Evolutionary conservation across 495 filamentous ascomycete genomes (phyloP), one percentile per base, ranked within the genome.

Genomic region (Thozetella sp.): DNA sequence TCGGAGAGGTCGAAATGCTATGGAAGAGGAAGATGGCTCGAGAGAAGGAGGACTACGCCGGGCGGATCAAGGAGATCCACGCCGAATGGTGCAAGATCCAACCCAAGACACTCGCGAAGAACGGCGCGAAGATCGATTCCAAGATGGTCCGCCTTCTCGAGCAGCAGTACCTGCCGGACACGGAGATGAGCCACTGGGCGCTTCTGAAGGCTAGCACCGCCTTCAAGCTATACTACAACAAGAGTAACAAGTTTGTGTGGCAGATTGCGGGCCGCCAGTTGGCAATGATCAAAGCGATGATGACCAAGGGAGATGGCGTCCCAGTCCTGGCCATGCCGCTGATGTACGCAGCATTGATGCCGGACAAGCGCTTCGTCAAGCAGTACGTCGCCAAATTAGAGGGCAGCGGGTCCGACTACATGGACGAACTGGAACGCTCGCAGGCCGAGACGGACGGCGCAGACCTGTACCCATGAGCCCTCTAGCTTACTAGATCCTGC

Each of bases 251-350:
- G 9, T 83, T 91, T 51, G 74, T 81, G 13, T 90, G 90, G 77
- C 77, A 83, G 54, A 85, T 91, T 40, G 87, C 87, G 11, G 89
- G 88, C 0, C 77, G 77, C 17, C 82, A 86, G 58, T 71, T 93
- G 0, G 86, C 83, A 4, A 74, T 79, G 26, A 78, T 93, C 17
- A 94, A 93, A 66, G 80, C 85, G 34, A 30, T 69, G 54, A 56
- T 56, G 40, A 60, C 46, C 9, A 64, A 61, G 15, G 27, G 40
- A 0, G 64, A 53, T 10, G 58, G 54, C 12, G 57, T 58, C 23
- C 63, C 65, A 2, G 53, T 66, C 12, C 54, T 71, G 4, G 54
- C 78, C 26, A 68, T 71, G 3, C 72, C 80, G 13, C 60, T 62
- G 4, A 84, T 84, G 81, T 79, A 78, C 54, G 78, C 77, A 1